Evolutionary conservation across 2,329 filamentous ascomycete species (phyloP).

Genomic region (Orbilia brochopaga): DNA sequence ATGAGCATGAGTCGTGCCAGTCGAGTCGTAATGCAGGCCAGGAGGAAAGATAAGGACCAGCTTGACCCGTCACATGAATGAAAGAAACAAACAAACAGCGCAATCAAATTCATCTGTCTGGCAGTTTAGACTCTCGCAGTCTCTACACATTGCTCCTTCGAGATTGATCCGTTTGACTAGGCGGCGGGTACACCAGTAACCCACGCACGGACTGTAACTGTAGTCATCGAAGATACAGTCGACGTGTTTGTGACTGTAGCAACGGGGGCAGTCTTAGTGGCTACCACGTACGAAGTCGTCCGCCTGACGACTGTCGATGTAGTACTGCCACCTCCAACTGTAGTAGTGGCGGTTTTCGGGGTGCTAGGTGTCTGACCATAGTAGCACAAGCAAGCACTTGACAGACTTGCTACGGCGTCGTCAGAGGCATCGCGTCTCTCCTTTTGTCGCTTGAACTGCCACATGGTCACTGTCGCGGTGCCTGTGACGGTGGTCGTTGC

Average conservation of each 20-base stretch:
- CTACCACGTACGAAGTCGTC: not conserved
- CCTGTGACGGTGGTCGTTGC: not conserved
- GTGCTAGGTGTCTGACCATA: not conserved
- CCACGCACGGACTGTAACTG: too few species aligned
- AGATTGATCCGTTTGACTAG: too few species aligned
- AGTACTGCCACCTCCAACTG: not conserved
- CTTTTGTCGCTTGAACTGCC: not conserved
- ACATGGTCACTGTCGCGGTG: not conserved
- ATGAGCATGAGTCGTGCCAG: slow-evolving; percentile 6
- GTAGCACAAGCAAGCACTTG: not conserved
- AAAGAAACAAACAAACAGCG: not conserved
- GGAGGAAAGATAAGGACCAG: not conserved
- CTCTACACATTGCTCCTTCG: too few species aligned
- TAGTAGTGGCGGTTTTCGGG: not conserved
- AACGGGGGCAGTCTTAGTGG: not conserved
- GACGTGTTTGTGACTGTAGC: not conserved
- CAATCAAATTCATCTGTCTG: too few species aligned
- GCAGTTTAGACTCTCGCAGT: too few species aligned
- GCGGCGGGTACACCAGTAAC: too few species aligned
- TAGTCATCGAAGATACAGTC: not conserved
- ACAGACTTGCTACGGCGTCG: not conserved
- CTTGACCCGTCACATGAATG: not conserved
- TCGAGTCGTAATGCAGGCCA: slow-evolving; percentile 7
- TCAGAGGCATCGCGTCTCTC: not conserved
- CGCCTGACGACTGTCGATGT: not conserved